Evolutionary conservation across 2,329 filamentous ascomycete species (phyloP), one percentile per base, ranked within the genome.

Genomic region (Penicillium brevicompactum): DNA sequence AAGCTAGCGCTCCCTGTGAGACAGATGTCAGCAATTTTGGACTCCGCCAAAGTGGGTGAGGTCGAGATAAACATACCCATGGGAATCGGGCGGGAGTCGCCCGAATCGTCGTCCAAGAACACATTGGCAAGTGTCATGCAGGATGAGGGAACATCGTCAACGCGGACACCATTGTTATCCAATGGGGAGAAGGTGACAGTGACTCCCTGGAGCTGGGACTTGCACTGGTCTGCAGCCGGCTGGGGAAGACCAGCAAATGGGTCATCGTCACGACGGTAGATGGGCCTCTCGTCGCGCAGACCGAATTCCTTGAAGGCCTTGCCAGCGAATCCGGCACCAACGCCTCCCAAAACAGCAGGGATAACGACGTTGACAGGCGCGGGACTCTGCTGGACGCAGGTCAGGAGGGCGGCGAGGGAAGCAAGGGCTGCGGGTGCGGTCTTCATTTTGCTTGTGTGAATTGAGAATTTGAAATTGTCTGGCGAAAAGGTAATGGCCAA

Each of bases 121-220:
- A 55, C 52, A 46, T 38, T 55, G 10, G 52, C 27, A 32, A 55
- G 47, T 16, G 52, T 55, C 52, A 55, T 55, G 16, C 52, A 55
- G n/a, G 52, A 21, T 4, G 52, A 46, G 11, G 52, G 52, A 14
- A 50, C 47, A 32, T 47, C 40, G 32, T 50, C 46, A 34, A 55
- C 22, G 7, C 32, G 30, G 30, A 49, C 27, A n/a, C 21, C 48
- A 18, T 40, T 38, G 27, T 49, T 49, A 3, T 38, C 37, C 5
- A 10, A 3, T 16, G 47, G 13, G 11, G 40, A 14, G 18, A 50
- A 50, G 2, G 10, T 43, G 8, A 50, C 48, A 16, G 11, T 50
- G 31, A 22, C 14, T 2, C 14, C 48, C 11, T 50, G 13, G 2
- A 50, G 48, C 27, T 50, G 48, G 21, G 18, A 18, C 38, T 50